Percentiles rank a stretch among this genome's conserved stretches.
These are phyloP conservation scores for Niebla homalea DNA, from an alignment of 495 filamentous ascomycete species.

Conservation along the genomic window DNA sequence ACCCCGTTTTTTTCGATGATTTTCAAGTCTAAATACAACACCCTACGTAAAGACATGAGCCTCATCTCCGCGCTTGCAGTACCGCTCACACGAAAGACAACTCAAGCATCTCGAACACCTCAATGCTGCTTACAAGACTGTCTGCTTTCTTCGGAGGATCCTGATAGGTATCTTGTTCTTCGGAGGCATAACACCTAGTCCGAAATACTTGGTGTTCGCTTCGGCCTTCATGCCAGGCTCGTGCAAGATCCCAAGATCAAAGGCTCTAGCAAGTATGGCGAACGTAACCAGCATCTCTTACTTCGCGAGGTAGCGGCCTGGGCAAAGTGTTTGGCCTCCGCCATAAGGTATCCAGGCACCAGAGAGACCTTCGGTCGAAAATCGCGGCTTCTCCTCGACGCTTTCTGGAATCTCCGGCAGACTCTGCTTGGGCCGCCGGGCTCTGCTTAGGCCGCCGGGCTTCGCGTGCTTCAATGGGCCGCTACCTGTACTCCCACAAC, in stretches of 20 bases:
- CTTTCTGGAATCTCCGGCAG: no score
- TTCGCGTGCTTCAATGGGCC: not conserved
- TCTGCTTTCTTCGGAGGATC: conserved; percentile 11
- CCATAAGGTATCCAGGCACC: conserved; percentile 24
- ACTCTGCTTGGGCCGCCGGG: no score
- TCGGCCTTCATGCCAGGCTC: not conserved
- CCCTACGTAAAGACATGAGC: no score
- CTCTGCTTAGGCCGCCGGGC: no score
- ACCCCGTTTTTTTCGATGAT: no score
- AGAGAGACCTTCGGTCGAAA: conserved; percentile 17
- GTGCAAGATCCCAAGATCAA: conserved; percentile 20
- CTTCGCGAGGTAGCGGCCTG: conserved; percentile 25
- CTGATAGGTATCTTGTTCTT: conserved; percentile 15
- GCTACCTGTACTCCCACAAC: no score
- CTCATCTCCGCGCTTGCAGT: no score
- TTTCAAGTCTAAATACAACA: no score
- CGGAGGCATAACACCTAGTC: conserved; percentile 15
- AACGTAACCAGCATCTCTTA: conserved; percentile 17
- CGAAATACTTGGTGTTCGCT: conserved; percentile 14
- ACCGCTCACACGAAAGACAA: no score
- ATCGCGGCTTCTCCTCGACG: conserved; percentile 6
- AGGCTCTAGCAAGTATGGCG: conserved; percentile 18
- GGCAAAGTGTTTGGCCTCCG: conserved; percentile 21
- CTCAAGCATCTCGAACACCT: no score
- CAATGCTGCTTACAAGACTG: no score